Conservation (phyloP, 768 basidiomycete species). For the Tephrocybe sp. region DNA sequence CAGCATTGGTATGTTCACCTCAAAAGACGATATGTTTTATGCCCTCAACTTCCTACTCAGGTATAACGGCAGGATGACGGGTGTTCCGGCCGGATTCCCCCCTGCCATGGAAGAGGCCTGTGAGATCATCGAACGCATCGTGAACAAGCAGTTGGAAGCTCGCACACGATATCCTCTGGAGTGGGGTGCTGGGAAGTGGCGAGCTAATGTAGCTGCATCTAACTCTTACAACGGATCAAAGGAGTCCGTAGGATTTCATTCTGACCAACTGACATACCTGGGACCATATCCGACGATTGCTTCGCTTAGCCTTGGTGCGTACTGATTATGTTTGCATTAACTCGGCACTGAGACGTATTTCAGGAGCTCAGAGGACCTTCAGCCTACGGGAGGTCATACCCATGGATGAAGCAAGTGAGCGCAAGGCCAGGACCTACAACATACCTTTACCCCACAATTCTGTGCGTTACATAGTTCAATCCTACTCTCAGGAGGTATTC, state of each 20-base stretch:
- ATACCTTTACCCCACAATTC: conserved; percentile 78
- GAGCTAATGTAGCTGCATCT: conserved; percentile 82
- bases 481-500: not conserved
- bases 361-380: conserved; percentile 69
- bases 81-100: conserved; percentile 56
- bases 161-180: conserved; percentile 63
- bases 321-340: no score
- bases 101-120: conserved; percentile 79
- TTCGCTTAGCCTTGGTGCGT: conserved; percentile 73
- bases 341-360: not conserved
- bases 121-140: conserved; percentile 60
- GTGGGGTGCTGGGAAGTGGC: conserved; percentile 57
- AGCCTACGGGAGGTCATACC: conserved; percentile 78
- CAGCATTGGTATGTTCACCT: conserved; percentile 58
- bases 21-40: not conserved
- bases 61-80: conserved; percentile 75
- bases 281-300: conserved; percentile 87
- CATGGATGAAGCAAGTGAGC: conserved; percentile 49
- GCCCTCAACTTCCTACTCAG: conserved; percentile 32
- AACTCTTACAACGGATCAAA: conserved; percentile 83
- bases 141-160: conserved; percentile 67
- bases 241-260: conserved; percentile 80
- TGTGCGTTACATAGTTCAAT: conserved; percentile 36
- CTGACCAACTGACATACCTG: conserved; percentile 77
- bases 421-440: conserved; percentile 71